Conservation (phyloP, 768 basidiomycete genomes). For the Podaxis sp. region DNA sequence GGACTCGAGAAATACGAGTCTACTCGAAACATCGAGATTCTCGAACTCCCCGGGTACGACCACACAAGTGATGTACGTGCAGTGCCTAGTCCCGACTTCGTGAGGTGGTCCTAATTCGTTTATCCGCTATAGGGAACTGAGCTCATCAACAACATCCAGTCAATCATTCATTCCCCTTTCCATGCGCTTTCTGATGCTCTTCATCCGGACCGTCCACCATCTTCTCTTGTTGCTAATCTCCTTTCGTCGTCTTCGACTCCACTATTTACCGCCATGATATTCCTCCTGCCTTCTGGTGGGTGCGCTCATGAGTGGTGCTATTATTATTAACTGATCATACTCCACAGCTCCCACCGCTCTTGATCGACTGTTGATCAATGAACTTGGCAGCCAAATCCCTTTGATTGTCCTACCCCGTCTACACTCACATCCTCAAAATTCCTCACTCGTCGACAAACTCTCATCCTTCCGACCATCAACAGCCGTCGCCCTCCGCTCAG, state of each 20-base stretch:
- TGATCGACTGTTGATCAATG: slow-evolving; percentile 49
- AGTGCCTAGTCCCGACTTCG: slow-evolving; percentile 12
- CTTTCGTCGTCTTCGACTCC: slow-evolving; percentile 59
- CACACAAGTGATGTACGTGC: slow-evolving; percentile 45
- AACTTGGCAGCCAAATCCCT: slow-evolving; percentile 54
- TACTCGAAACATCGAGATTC: slow-evolving; percentile 61
- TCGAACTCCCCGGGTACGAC: slow-evolving; percentile 48
- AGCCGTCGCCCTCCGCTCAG: slow-evolving; percentile 49
- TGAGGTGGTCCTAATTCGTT: background rate
- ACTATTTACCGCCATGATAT: slow-evolving; percentile 59
- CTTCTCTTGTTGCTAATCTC: slow-evolving; percentile 47
- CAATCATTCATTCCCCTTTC: slow-evolving; percentile 58
- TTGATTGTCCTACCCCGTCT: slow-evolving; percentile 52
- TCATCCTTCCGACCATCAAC: slow-evolving; percentile 60
- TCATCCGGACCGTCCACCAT: slow-evolving; percentile 52
- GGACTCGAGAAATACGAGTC: slow-evolving; percentile 69
- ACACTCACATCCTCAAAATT: slow-evolving; percentile 28
- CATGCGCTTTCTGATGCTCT: slow-evolving; percentile 51
- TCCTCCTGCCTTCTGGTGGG: slow-evolving; percentile 51
- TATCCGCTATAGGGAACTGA: slow-evolving; percentile 29
- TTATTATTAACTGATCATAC: slow-evolving; percentile 14
- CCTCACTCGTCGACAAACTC: slow-evolving; percentile 31
- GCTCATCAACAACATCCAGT: slow-evolving; percentile 31
- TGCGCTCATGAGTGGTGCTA: background rate
- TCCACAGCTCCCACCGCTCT: slow-evolving; percentile 32